Evolutionary conservation across 169 alveolate genomes (phyloP).

Genomic region (Condylostoma magnum): DNA sequence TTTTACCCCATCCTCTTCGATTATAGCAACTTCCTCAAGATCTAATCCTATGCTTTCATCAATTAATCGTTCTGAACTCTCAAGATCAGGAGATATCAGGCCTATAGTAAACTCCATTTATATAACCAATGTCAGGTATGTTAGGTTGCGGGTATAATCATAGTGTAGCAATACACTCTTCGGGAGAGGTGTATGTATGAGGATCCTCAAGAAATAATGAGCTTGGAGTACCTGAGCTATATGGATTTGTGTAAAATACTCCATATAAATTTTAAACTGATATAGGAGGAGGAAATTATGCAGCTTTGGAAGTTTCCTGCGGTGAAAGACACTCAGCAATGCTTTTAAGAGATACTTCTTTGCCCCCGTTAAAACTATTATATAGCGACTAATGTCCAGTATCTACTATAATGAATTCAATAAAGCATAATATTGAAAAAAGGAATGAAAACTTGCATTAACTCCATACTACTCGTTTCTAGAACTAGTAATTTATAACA

Average conservation of each 20-base stretch:
- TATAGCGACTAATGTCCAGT: background rate
- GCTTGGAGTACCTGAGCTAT: constrained; percentile 29
- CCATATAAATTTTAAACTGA: constrained; percentile 1
- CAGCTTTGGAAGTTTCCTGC: constrained; percentile 21
- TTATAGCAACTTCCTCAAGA: no score
- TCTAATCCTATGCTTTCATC: no score
- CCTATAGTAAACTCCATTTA: no score
- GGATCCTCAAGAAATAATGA: constrained; percentile 17
- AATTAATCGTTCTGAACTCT: no score
- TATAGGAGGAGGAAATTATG: background rate
- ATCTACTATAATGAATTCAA: no score
- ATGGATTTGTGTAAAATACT: background rate
- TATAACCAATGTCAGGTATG: background rate
- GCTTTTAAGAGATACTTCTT: background rate
- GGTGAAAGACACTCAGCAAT: constrained; percentile 29
- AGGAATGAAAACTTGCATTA: no score
- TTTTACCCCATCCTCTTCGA: no score
- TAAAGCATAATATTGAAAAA: no score
- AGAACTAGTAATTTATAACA: no score
- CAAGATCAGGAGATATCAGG: no score
- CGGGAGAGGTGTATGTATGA: constrained; percentile 19
- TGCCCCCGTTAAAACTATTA: constrained; percentile 15
- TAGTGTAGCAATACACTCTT: background rate
- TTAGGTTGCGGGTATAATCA: constrained; percentile 32
- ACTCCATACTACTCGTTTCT: no score